Conservation (phyloP, 495 filamentous ascomycete species). For the Xylaria longipes region DNA sequence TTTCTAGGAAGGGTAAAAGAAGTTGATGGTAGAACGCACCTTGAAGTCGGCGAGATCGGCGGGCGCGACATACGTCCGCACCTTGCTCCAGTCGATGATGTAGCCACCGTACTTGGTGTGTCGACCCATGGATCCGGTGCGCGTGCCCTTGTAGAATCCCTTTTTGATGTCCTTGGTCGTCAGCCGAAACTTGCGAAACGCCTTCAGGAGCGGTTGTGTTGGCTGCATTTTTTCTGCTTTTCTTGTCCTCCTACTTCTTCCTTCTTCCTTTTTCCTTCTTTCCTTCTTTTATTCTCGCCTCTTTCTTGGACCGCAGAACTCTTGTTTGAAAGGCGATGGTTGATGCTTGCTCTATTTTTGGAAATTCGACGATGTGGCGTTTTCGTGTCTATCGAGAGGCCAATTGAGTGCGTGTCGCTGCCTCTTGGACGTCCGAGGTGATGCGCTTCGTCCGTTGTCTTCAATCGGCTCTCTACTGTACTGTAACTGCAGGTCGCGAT, state of each 20-base stretch:
- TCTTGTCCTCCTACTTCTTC: conserved; percentile 10
- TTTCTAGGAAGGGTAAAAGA: background rate
- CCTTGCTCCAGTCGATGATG: conserved; percentile 80
- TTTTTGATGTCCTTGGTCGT: conserved; percentile 92
- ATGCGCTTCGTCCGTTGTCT: conserved; percentile 2
- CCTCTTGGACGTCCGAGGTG: background rate
- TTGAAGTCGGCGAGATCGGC: conserved; percentile 69
- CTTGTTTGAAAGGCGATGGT: no score
- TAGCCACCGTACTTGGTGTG: conserved; percentile 89
- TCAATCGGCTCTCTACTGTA: background rate
- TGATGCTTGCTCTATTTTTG: background rate
- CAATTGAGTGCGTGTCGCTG: background rate
- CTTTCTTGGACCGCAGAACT: background rate
- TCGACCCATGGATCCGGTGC: conserved; percentile 82
- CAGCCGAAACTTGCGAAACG: conserved; percentile 70
- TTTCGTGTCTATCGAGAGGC: background rate
- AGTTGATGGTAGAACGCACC: conserved; percentile 54
- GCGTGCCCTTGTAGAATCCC: conserved; percentile 96
- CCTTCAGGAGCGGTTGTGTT: conserved; percentile 69
- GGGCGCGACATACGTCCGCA: conserved; percentile 88
- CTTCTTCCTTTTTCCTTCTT: background rate
- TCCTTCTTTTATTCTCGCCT: background rate
- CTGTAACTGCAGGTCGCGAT: background rate
- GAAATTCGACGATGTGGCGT: background rate
- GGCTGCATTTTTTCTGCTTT: conserved; percentile 61